Evolutionary conservation across 805 yeast genomes (phyloP).

Genomic region (Nakazawaea populi): DNA sequence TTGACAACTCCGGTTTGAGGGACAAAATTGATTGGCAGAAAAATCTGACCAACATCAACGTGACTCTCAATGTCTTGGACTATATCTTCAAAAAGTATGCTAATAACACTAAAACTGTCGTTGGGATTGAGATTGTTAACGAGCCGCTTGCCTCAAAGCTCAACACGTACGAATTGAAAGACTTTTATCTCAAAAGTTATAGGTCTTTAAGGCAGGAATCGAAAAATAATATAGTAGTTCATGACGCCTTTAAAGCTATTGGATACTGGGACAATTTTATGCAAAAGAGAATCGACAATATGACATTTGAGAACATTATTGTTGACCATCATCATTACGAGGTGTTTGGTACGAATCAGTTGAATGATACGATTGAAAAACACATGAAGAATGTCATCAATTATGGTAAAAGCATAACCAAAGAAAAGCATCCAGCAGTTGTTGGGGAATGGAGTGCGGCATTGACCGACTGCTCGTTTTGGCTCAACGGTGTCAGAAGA

Average conservation of each 20-base stretch:
- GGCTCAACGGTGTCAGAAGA: slow-evolving; percentile 83
- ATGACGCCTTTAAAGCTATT: slow-evolving; percentile 70
- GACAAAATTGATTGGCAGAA: slow-evolving; percentile 55
- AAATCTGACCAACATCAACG: slow-evolving; percentile 39
- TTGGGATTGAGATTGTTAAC: slow-evolving; percentile 80
- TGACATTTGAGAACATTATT: slow-evolving; percentile 53
- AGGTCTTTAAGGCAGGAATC: slow-evolving; percentile 53
- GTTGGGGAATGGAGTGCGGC: slow-evolving; percentile 93
- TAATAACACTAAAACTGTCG: slow-evolving; percentile 62
- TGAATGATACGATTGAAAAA: slow-evolving; percentile 51
- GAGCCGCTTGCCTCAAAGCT: slow-evolving; percentile 81
- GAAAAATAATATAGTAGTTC: slow-evolving; percentile 58
- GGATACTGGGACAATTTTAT: slow-evolving; percentile 61
- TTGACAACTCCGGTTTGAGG: slow-evolving; percentile 87
- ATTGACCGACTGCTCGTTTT: slow-evolving; percentile 80
- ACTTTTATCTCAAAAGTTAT: slow-evolving; percentile 62
- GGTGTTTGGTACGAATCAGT: slow-evolving; percentile 64
- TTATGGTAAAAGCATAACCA: slow-evolving; percentile 36
- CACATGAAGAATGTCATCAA: slow-evolving; percentile 52
- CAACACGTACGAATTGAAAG: slow-evolving; percentile 50
- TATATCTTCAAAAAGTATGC: slow-evolving; percentile 62
- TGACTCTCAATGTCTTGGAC: slow-evolving; percentile 51
- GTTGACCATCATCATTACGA: slow-evolving; percentile 91
- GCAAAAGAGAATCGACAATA: slow-evolving; percentile 11
- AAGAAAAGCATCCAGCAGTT: slow-evolving; percentile 67